Conservation (phyloP, 257 asterid species). For the Eucommia ulmoides region DNA sequence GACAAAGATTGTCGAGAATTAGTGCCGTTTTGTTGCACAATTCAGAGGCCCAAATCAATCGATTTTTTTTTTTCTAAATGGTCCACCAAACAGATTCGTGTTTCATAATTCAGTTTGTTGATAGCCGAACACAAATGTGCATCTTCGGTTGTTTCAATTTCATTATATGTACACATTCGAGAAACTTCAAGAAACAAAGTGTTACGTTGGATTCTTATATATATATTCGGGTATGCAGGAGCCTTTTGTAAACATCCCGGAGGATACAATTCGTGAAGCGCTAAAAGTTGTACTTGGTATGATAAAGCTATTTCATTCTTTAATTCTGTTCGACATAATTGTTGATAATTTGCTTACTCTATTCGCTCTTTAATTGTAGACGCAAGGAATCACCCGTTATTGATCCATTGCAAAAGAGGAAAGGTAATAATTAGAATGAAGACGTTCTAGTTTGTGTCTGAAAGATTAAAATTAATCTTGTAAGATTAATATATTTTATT, state of each 20-base stretch:
- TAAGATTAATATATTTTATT: not conserved
- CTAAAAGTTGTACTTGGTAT: conserved; percentile 50
- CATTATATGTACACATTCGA: too few species aligned
- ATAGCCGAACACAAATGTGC: too few species aligned
- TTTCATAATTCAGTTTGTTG: too few species aligned
- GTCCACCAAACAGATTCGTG: too few species aligned
- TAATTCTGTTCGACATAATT: not conserved
- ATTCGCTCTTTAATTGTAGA: conserved; percentile 31
- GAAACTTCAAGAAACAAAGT: too few species aligned
- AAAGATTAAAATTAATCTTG: not conserved
- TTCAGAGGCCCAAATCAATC: too few species aligned
- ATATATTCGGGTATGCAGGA: too few species aligned
- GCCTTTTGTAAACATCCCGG: conserved; percentile 84
- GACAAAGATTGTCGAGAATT: too few species aligned
- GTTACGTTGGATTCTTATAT: too few species aligned
- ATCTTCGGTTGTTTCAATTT: too few species aligned
- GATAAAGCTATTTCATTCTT: not conserved
- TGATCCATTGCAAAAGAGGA: conserved; percentile 86
- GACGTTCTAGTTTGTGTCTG: not conserved
- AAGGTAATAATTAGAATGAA: conserved; percentile 21
- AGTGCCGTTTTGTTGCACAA: too few species aligned
- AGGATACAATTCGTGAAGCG: conserved; percentile 68
- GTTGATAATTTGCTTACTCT: not conserved
- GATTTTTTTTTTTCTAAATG: too few species aligned
- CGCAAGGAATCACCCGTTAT: conserved; percentile 61